These are phyloP conservation scores for Neonectria neomacrospora DNA, from an alignment of 2,329 filamentous ascomycete genomes.

Conservation along the genomic window DNA sequence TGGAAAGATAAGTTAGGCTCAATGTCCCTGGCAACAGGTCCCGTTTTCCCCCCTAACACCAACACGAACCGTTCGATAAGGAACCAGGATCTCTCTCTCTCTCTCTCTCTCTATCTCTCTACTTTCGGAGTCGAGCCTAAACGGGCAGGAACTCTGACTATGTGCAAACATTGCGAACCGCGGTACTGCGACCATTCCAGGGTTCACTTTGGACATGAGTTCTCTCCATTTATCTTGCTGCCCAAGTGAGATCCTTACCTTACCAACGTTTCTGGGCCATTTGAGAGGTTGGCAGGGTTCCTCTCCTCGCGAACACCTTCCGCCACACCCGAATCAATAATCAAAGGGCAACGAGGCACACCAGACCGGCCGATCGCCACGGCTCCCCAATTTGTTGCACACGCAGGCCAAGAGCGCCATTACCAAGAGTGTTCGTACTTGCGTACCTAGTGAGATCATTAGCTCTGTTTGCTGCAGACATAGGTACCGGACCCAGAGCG, in stretches of 20 bases:
- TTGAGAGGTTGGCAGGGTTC: constrained; percentile 5
- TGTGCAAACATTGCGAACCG: not conserved
- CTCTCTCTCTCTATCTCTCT: not conserved
- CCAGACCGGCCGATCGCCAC: constrained; percentile 5
- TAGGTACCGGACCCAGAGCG: constrained; percentile 14
- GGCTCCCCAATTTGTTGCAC: not conserved
- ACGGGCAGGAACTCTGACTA: constrained; percentile 6
- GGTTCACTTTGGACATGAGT: not conserved
- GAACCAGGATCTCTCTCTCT: constrained; percentile 3
- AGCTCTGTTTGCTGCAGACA: constrained; percentile 9
- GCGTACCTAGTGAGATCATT: not conserved
- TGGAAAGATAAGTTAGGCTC: not conserved
- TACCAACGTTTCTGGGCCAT: not conserved
- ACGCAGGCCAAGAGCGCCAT: constrained; percentile 3
- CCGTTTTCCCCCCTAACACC: not conserved
- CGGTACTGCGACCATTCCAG: constrained; percentile 9
- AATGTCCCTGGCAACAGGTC: no score
- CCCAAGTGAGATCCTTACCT: constrained; percentile 6
- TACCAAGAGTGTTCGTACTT: not conserved
- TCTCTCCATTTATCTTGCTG: constrained; percentile 4
- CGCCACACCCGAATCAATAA: constrained; percentile 20
- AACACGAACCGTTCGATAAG: constrained; percentile 8
- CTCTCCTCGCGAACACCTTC: constrained; percentile 11
- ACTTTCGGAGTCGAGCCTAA: constrained; percentile 14
- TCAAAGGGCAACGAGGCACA: not conserved